These are phyloP conservation scores for Zoysia japonica DNA, from an alignment of 176 grass and related monocot species.

Conservation along the genomic window DNA sequence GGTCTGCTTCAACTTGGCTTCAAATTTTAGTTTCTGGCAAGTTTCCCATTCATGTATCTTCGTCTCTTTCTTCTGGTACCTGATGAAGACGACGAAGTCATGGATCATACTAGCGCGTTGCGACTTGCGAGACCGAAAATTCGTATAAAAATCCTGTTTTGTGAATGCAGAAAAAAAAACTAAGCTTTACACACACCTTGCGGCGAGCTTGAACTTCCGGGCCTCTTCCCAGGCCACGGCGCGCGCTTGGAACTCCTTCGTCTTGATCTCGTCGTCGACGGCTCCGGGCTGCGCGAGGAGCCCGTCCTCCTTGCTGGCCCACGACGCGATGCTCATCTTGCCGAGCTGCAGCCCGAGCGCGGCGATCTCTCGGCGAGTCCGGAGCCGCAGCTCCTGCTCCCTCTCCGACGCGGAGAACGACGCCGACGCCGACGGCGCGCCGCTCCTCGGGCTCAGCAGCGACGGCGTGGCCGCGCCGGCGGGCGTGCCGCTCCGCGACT, in stretches of 20 bases:
- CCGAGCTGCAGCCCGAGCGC: conserved; percentile 86
- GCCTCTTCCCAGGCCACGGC: conserved; percentile 81
- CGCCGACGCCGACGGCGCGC: background rate
- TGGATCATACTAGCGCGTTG: background rate
- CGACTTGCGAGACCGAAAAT: too few species aligned
- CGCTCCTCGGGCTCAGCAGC: conserved; percentile 60
- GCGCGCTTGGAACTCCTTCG: conserved; percentile 56
- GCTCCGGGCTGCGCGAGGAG: conserved; percentile 11
- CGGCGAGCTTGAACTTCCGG: conserved; percentile 61
- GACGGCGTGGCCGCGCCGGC: conserved; percentile 61
- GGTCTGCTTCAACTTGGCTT: conserved; percentile 61
- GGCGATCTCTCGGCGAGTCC: conserved; percentile 82
- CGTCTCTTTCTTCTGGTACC: conserved; percentile 65
- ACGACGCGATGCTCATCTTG: conserved; percentile 94
- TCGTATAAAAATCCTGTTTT: too few species aligned
- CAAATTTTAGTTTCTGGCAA: conserved; percentile 70
- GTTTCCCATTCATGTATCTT: conserved; percentile 85
- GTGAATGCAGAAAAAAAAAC: background rate
- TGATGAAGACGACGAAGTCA: conserved; percentile 31
- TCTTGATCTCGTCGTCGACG: conserved; percentile 24
- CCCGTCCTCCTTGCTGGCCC: conserved; percentile 79
- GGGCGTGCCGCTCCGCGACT: conserved; percentile 82
- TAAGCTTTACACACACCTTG: conserved; percentile 30
- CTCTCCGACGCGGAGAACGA: conserved; percentile 57
- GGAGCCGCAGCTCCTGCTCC: conserved; percentile 74